Percentiles rank a stretch among this genome's conserved stretches.
Evolutionary conservation across 768 basidiomycete genomes (phyloP).

Genomic region (Mycena galericulata): DNA sequence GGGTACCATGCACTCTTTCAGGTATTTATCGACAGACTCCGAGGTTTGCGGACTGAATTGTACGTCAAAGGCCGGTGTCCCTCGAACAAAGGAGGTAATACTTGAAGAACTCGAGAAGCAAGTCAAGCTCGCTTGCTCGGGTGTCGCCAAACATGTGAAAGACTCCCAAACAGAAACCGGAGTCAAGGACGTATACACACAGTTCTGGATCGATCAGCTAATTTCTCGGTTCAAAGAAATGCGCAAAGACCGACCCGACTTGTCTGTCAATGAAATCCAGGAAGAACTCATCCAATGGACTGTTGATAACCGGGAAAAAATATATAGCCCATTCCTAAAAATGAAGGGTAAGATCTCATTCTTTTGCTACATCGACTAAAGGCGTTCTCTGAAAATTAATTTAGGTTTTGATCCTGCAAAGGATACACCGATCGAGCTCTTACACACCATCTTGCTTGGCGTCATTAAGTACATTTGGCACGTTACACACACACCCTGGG

Average conservation of each 20-base stretch:
- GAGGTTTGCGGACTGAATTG: background rate
- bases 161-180: too few species aligned
- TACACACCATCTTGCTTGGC: too few species aligned
- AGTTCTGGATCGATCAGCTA: too few species aligned
- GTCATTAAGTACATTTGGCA: too few species aligned
- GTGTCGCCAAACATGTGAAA: too few species aligned
- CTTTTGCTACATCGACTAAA: background rate
- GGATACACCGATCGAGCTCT: constrained; percentile 41
- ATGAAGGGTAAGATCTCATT: constrained; percentile 40
- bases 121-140: constrained; percentile 44
- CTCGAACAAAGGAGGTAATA: background rate
- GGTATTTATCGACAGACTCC: constrained; percentile 9
- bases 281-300: constrained; percentile 46
- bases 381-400: background rate
- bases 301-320: constrained; percentile 32
- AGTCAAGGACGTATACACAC: too few species aligned
- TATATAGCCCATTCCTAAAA: constrained; percentile 48
- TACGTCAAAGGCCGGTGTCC: background rate
- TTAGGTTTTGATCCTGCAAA: constrained; percentile 29
- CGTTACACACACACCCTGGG: too few species aligned
- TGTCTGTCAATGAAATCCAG: too few species aligned
- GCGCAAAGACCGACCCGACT: too few species aligned
- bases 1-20: background rate
- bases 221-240: too few species aligned
- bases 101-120: constrained; percentile 42